phyloP scores from a whole-genome alignment of 768 basidiomycete species.

The Mycena maculata region DNA sequence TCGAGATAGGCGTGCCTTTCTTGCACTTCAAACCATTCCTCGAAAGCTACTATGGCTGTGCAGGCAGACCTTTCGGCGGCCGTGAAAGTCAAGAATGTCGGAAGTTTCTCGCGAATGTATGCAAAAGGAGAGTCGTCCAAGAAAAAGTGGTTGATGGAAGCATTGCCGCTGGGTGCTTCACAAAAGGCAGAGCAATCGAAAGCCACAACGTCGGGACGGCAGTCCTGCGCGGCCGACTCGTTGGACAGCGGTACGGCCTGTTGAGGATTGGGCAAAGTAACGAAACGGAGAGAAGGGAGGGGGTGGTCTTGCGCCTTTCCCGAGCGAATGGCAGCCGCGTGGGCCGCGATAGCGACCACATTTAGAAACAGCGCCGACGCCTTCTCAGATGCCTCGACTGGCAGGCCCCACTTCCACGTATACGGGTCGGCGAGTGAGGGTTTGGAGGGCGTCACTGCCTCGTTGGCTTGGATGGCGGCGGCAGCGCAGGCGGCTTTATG shows the following conservation, averaged over 20 bases:
- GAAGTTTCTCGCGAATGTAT: conserved; percentile 12
- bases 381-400: conserved; percentile 9
- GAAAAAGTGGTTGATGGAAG: background rate
- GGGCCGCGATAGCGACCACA: conserved; percentile 17
- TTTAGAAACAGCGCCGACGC: conserved; percentile 16
- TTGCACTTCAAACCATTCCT: conserved; percentile 12
- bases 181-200: conserved; percentile 7
- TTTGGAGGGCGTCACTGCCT: conserved; percentile 5
- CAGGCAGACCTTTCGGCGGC: background rate
- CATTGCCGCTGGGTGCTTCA: background rate
- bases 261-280: conserved; percentile 8
- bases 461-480: conserved; percentile 11
- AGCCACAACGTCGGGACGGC: conserved; percentile 16
- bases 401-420: conserved; percentile 19
- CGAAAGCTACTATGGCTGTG: background rate
- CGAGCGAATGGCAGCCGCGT: conserved; percentile 19
- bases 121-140: conserved; percentile 3
- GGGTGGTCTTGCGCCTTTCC: background rate
- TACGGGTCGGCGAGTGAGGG: background rate
- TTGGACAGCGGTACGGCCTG: conserved; percentile 12
- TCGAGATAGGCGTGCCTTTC: background rate
- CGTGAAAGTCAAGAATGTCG: background rate
- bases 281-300: conserved; percentile 18
- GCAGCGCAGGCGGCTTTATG: background rate
- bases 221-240: conserved; percentile 14